Evolutionary conservation across 345 rosid species (phyloP), one percentile per base, ranked within the genome.

Genomic region (Citrus reticulata): DNA sequence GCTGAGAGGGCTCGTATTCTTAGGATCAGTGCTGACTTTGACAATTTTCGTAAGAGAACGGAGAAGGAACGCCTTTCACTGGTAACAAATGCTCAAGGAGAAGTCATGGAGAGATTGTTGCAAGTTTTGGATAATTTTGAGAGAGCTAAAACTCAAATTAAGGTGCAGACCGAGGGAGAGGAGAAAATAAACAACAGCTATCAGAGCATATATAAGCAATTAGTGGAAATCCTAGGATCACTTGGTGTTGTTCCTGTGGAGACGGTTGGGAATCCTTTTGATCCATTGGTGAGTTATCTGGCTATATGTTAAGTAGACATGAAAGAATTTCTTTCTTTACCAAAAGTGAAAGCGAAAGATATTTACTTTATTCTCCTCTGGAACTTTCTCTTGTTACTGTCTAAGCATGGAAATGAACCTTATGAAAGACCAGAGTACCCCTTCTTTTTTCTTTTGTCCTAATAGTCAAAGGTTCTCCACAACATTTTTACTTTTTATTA

Each of bases 141-240:
- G 88, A 91, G 99, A 87, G 99, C 99, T 66, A 94, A 93, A 84
- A 64, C 87, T 66, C 99, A 96, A 74, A 86, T 94, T 66, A 96
- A 96, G 85, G 88, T 87, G 68, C 97, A 88, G 78, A 87, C 93
- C 9, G 97, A 94, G 82, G 97, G 92, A 84, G 99, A 94, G 85
- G 97, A 92, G 90, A 94, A 85, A 87, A 90, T 96, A 77, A 93
- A 82, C 55, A 90, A 84, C 69, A 94, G 97, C 89, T 96, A 96
- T 69, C 99, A 96, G 89, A 93, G 92, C 85, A 94, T 94, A 81
- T 94, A 89, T 83, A 94, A 94, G 87, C 99, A 96, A 81, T 91
- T 96, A 58, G 69, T 87, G 19, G 99, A 96, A 75, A 93, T 96
- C 85, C 77, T 96, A 9, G 83, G 77, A 46, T 89, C 97, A 2